Conservation (phyloP, 768 basidiomycete genomes). For the Mycena haematopus region DNA sequence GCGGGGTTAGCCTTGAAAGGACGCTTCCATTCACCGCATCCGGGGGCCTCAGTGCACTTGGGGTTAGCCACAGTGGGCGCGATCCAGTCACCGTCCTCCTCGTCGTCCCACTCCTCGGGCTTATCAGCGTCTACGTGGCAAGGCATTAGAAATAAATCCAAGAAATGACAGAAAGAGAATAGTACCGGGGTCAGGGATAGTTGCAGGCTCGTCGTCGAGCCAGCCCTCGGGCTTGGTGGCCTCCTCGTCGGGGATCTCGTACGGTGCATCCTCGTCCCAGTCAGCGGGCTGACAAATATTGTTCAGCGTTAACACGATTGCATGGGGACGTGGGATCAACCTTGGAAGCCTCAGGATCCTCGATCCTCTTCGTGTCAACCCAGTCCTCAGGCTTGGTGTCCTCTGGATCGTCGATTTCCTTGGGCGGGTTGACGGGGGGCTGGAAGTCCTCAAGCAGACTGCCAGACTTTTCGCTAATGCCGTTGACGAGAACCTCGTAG, state of each 20-base stretch:
- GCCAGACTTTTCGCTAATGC: slow-evolving; percentile 79
- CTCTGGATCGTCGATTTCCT: slow-evolving; percentile 91
- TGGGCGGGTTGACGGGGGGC: slow-evolving; percentile 90
- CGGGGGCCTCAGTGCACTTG: slow-evolving; percentile 86
- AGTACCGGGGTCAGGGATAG: slow-evolving; percentile 86
- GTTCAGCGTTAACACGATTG: slow-evolving; percentile 3
- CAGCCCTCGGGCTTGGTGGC: slow-evolving; percentile 94
- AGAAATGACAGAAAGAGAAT: neutral
- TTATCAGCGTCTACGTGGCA: slow-evolving; percentile 75
- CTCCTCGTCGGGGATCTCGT: slow-evolving; percentile 87
- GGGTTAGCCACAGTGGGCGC: slow-evolving; percentile 90
- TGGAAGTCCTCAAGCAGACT: slow-evolving; percentile 92
- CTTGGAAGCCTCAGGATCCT: slow-evolving; percentile 86
- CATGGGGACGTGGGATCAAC: slow-evolving; percentile 42
- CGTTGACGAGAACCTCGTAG: slow-evolving; percentile 90
- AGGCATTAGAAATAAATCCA: neutral
- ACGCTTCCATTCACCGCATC: slow-evolving; percentile 94
- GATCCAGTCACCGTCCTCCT: slow-evolving; percentile 99
- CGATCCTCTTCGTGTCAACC: slow-evolving; percentile 89
- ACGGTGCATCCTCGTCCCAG: slow-evolving; percentile 98
- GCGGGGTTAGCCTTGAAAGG: slow-evolving; percentile 90
- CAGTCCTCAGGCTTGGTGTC: slow-evolving; percentile 92
- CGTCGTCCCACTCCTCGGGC: slow-evolving; percentile 99
- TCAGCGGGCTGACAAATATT: slow-evolving; percentile 71
- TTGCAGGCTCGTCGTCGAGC: slow-evolving; percentile 86